Evolutionary conservation across 768 basidiomycete genomes (phyloP), one percentile per base, ranked within the genome.

Genomic region (Pilatotrama ljubarskyi): DNA sequence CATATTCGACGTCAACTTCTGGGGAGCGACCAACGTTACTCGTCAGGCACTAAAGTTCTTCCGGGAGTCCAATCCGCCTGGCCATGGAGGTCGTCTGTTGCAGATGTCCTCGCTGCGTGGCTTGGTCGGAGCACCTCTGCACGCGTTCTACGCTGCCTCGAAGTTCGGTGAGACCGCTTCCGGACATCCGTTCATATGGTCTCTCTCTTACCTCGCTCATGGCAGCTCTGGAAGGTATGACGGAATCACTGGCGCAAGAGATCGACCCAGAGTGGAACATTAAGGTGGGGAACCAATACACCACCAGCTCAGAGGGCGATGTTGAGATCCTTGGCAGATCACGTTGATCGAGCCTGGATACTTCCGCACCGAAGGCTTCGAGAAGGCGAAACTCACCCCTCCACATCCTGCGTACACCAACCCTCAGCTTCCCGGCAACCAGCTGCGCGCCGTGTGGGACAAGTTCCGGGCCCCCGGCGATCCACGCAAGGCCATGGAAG

Each of bases 231-330:
- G 74, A 75, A 37, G 58, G 66, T 17, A 48, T 73, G 18, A 71
- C 64, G 0, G 64, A 70, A 53, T 20, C 62, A 29, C 50, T 73
- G 3, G 67, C 63, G 22, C 56, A 55, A 51, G 75, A 76, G 41
- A 66, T 76, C 11, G 72, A 75, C 46, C 75, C 75, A 1, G 63
- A 55, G 8, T 76, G 75, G 75, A 69, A 74, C 59, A 74, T 76
- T 64, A 76, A 66, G 62, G 75, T 72, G 29, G 10, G 29, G 4
- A 32, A 10, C 29, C 29, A 32, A 4, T 32, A 4, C 5, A 32
- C 4, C 29, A 10, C 29, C 5, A 32, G 5, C 5, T 32, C 29
- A 4, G 29, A 32, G 29, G n/a, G 0, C 5, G 14, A 8, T 17
- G 22, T 9, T 14, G 17, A 14, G 18, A 13, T 20, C 38, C 2